Percentiles rank a stretch among this genome's conserved stretches.
phyloP scores from a whole-genome alignment of 2,329 filamentous ascomycete genomes.

The Coniochaeta ligniaria region DNA sequence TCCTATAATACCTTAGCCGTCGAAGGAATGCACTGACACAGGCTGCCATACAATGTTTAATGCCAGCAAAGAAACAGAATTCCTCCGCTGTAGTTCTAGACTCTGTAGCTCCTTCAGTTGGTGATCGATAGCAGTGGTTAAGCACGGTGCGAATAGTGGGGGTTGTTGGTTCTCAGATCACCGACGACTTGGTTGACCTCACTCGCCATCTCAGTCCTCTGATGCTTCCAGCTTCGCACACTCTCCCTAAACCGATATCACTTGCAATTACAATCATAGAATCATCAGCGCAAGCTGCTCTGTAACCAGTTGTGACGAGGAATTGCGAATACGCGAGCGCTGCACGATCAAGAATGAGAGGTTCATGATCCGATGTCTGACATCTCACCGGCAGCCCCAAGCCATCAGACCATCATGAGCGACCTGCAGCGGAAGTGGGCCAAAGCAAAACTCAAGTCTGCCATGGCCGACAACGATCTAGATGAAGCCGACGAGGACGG shows the following conservation, averaged over 20 bases:
- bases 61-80: no score
- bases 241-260: background rate
- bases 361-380: constrained; percentile 2
- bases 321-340: no score
- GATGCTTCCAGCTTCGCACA: background rate
- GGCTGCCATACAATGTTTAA: background rate
- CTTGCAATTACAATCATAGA: background rate
- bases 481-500: constrained; percentile 27
- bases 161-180: background rate
- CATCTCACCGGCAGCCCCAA: constrained; percentile 1
- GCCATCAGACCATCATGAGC: constrained; percentile 17
- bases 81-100: no score
- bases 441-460: constrained; percentile 15
- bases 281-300: no score
- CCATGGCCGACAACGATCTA: constrained; percentile 8
- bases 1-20: background rate
- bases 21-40: background rate
- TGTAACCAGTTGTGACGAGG: background rate
- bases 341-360: background rate
- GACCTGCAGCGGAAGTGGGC: constrained; percentile 24
- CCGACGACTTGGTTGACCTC: constrained; percentile 11
- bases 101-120: background rate
- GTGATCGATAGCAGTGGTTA: background rate
- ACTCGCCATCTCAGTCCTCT: background rate
- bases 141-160: constrained; percentile 6